A percentile compares a stretch with the other conserved stretches of the same genome.
Evolutionary conservation across 345 rosid species (phyloP).

Genomic region (Lepidium didymum): DNA sequence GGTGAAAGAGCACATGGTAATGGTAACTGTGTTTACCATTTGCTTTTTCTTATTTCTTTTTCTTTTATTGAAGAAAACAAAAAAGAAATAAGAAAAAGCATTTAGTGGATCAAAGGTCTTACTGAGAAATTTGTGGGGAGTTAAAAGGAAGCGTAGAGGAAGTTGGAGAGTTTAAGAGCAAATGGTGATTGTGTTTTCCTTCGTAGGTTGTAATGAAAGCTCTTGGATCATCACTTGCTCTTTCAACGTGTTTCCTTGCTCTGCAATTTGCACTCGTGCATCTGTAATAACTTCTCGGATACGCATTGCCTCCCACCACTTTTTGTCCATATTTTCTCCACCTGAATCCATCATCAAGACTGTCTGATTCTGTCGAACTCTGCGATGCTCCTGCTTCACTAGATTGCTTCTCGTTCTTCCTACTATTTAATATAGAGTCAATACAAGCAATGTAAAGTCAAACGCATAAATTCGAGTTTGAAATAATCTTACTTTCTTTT

Average conservation of each 20-base stretch:
- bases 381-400: slow-evolving; percentile 49
- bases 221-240: slow-evolving; percentile 81
- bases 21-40: slow-evolving; percentile 78
- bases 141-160: slow-evolving; percentile 15
- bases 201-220: slow-evolving; percentile 92
- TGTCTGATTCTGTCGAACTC: slow-evolving; percentile 61
- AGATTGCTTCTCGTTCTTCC: slow-evolving; percentile 53
- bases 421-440: slow-evolving; percentile 7
- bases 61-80: background rate
- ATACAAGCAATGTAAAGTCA: background rate
- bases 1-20: slow-evolving; percentile 53
- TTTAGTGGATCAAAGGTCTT: background rate
- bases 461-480: background rate
- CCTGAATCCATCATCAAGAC: slow-evolving; percentile 81
- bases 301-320: slow-evolving; percentile 89
- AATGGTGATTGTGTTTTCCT: slow-evolving; percentile 88
- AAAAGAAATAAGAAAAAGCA: background rate
- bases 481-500: slow-evolving; percentile 57
- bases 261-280: slow-evolving; percentile 76
- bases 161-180: slow-evolving; percentile 38
- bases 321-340: slow-evolving; percentile 99
- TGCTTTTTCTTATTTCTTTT: background rate
- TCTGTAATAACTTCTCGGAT: slow-evolving; percentile 95
- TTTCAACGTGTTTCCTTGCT: slow-evolving; percentile 88
- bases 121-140: slow-evolving; percentile 11